phyloP scores from a whole-genome alignment of 257 asterid species.

The Penstemon barbatus region DNA sequence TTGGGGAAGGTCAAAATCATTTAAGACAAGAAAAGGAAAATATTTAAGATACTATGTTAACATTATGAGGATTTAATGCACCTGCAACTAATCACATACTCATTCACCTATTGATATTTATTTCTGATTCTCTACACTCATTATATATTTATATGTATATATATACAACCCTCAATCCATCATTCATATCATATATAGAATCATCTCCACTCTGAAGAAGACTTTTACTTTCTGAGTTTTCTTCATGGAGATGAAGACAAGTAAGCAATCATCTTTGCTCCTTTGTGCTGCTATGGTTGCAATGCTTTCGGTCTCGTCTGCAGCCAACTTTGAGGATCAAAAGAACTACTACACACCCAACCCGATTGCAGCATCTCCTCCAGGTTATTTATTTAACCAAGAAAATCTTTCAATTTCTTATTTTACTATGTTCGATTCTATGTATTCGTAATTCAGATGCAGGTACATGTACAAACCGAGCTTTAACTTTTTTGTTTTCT shows the following conservation, averaged over 20 bases:
- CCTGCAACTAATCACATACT: constrained; percentile 66
- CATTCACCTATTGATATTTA: constrained; percentile 59
- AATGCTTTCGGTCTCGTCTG: constrained; percentile 38
- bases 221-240: constrained; percentile 10
- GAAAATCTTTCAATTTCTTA: too few species aligned
- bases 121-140: constrained; percentile 37
- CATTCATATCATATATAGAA: constrained; percentile 8
- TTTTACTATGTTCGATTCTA: too few species aligned
- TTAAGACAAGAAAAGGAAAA: too few species aligned
- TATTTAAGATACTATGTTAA: too few species aligned
- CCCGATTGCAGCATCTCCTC: constrained; percentile 51
- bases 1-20: too few species aligned
- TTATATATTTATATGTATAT: too few species aligned
- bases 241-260: constrained; percentile 31
- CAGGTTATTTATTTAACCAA: not conserved
- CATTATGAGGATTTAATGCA: constrained; percentile 27
- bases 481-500: not conserved
- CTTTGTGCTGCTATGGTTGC: constrained; percentile 53
- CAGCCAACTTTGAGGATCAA: constrained; percentile 46
- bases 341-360: constrained; percentile 65
- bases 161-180: constrained; percentile 30
- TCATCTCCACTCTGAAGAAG: constrained; percentile 22
- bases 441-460: not conserved
- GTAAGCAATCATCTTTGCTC: constrained; percentile 35
- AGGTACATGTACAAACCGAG: constrained; percentile 25